Base-by-base conservation (phyloP, 805 yeast genomes). In the Saccharomyces eubayanus region DNA sequence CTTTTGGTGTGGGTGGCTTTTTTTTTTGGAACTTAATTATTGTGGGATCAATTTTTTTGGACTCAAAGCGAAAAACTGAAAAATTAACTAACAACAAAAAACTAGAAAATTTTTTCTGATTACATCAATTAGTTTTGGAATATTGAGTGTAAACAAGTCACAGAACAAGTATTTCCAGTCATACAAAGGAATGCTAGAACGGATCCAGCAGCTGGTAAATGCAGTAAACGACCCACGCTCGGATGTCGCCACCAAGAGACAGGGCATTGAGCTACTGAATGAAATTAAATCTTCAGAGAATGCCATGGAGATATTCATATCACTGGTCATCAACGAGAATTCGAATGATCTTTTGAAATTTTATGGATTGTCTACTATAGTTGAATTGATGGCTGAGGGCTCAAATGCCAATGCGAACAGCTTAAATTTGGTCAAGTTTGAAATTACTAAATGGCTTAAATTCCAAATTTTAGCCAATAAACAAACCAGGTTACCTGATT, bases 191-290 rank as follows among this genome's bases (percentile, higher is more conserved):
- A 59, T 63, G 70, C 48, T 62, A 27, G 53, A 55, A 58, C 95
- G 90, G 74, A 85, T 91, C 63, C 89, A 81, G 68, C 94, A 89
- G 72, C 97, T 96, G 46, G 94, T 91, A 49, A 84, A 81, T 57
- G 82, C 89, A 57, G 96, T 96, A 6, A 79, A 87, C 52, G 82
- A 83, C 67, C 85, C 87, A 30, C 75, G 83, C 28, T 79, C 84
- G 9, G 89, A 86, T 66, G 72, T 77, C 14, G 74, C 65, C 45
- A 72, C 89, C 50, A 84, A 83, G 64, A 81, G 78, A 57, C 85
- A 83, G 68, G 85, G 73, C 16, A 54, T 70, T 36, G 72, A 70
- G 16, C 69, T 55, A 53, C 55, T 70, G 45, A 60, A 65, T 27
- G 64, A 61, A 30, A 59, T 62, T 2, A 69, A 66, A 52, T 47